Conservation (phyloP, 2,329 filamentous ascomycete species). For the Microsporum canis region DNA sequence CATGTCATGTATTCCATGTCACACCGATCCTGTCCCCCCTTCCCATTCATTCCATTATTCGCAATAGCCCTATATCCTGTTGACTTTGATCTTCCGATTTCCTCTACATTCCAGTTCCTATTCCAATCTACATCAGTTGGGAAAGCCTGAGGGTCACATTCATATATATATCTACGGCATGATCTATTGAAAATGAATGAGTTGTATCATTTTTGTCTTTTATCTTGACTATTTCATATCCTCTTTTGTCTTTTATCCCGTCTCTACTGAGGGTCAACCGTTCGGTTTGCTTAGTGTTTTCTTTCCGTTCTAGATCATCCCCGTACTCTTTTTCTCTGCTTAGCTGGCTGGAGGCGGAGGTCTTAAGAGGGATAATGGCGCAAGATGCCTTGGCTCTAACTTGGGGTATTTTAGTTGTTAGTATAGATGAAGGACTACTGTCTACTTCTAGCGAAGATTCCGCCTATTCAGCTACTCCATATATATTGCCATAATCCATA, state of each 20-base stretch:
- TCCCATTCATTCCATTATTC: too few relatives aligned
- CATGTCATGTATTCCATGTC: conserved; percentile 1
- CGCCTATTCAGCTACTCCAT: neutral
- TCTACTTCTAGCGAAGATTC: neutral
- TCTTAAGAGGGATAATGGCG: neutral
- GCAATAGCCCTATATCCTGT: neutral
- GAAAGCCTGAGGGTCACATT: neutral
- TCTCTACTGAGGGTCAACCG: neutral
- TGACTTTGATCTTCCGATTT: neutral
- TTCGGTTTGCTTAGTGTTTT: neutral
- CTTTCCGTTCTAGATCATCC: neutral
- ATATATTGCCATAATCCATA: neutral
- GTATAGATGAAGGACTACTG: neutral
- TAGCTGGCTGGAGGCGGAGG: neutral
- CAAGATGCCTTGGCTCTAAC: neutral
- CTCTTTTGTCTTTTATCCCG: neutral
- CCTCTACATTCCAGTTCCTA: neutral
- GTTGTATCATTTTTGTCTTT: neutral
- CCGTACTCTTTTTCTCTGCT: neutral
- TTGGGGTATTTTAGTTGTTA: neutral
- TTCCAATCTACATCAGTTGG: conserved; percentile 1
- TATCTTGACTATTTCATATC: neutral
- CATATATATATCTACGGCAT: conserved; percentile 3
- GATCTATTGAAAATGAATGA: conserved; percentile 5
- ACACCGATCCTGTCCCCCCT: neutral